These are phyloP conservation scores for Grosmannia penicillata DNA, from an alignment of 2,329 filamentous ascomycete species.

Conservation along the genomic window DNA sequence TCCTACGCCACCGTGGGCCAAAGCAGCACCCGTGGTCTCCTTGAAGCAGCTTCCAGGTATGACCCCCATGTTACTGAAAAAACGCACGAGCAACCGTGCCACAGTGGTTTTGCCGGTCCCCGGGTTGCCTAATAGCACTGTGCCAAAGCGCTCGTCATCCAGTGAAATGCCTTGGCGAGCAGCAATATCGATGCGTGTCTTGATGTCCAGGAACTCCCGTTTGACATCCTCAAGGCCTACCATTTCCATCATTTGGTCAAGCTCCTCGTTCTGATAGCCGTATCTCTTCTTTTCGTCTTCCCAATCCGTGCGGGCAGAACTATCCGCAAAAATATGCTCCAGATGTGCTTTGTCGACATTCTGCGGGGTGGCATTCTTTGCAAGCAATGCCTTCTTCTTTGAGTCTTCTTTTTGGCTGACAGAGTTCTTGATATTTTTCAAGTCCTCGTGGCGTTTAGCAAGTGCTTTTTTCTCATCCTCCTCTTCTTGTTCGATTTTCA, in stretches of 20 bases:
- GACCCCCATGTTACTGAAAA: slow-evolving; percentile 41
- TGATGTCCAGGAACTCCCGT: slow-evolving; percentile 44
- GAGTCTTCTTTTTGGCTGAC: no score
- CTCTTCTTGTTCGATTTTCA: slow-evolving; percentile 29
- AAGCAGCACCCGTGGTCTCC: slow-evolving; percentile 52
- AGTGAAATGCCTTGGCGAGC: slow-evolving; percentile 42
- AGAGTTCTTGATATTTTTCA: slow-evolving; percentile 24
- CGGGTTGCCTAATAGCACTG: slow-evolving; percentile 54
- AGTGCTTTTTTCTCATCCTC: slow-evolving; percentile 27
- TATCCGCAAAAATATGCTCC: neutral
- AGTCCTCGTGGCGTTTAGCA: slow-evolving; percentile 28
- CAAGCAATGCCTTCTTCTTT: neutral
- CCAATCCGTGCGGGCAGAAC: slow-evolving; percentile 39
- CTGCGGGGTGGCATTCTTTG: neutral
- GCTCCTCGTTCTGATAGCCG: slow-evolving; percentile 29
- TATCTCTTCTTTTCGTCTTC: slow-evolving; percentile 40
- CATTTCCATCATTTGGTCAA: slow-evolving; percentile 56
- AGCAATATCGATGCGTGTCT: slow-evolving; percentile 44
- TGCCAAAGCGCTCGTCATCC: slow-evolving; percentile 43
- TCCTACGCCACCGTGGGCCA: slow-evolving; percentile 46
- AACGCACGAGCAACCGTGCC: slow-evolving; percentile 48
- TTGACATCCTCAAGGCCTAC: slow-evolving; percentile 60
- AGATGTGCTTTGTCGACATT: no score
- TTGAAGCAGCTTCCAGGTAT: slow-evolving; percentile 45
- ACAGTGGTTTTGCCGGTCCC: slow-evolving; percentile 69